phyloP scores from a whole-genome alignment of 169 alveolate genomes.

The Plasmodium chabaudi region DNA sequence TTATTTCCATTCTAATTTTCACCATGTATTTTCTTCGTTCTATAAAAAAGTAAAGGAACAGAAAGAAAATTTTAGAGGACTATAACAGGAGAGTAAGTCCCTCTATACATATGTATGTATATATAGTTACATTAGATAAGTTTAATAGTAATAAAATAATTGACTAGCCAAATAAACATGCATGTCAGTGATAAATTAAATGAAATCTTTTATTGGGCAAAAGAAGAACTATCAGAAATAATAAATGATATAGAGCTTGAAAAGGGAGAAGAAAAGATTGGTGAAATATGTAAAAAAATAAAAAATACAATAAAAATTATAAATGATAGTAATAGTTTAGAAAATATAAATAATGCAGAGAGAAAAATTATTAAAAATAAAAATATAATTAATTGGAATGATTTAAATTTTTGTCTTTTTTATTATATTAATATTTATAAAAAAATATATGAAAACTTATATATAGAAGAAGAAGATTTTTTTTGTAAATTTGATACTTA shows the following conservation, averaged over 20 bases:
- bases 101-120: no score
- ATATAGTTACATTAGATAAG: no score
- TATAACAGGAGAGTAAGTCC: no score
- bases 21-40: no score
- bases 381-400: constrained; percentile 18
- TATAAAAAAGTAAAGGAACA: no score
- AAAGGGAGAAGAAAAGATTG: constrained; percentile 18
- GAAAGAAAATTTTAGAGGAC: no score
- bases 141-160: no score
- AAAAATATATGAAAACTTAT: constrained; percentile 25
- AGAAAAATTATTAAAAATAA: constrained; percentile 10
- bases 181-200: constrained; percentile 28
- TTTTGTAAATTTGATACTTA: constrained; percentile 32
- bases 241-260: constrained; percentile 34
- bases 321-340: not conserved
- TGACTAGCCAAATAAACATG: not conserved
- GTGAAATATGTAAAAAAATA: constrained; percentile 23
- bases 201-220: constrained; percentile 49
- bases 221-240: constrained; percentile 40
- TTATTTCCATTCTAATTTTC: no score
- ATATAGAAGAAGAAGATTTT: constrained; percentile 61
- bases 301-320: constrained; percentile 18
- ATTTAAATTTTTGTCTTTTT: constrained; percentile 43
- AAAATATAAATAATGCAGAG: not conserved
- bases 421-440: constrained; percentile 34